These are phyloP conservation scores for Kalmanozyma brasiliensis DNA, from an alignment of 1,284 basidiomycete genomes.

Conservation along the genomic window DNA sequence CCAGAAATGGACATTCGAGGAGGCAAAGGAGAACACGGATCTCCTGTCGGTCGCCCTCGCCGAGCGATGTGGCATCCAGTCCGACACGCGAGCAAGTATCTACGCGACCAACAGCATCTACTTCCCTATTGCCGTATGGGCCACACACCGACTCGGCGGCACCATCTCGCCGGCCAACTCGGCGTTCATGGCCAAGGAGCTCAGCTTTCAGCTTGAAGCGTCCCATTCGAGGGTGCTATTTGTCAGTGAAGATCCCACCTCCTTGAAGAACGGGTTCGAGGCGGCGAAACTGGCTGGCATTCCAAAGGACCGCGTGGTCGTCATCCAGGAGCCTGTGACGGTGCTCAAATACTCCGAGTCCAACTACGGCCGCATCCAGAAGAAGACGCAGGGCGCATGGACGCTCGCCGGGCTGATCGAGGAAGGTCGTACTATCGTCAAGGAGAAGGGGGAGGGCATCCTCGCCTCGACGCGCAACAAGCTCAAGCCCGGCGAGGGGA, in stretches of 20 bases:
- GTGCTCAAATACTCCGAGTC: constrained; percentile 37
- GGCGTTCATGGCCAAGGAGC: constrained; percentile 76
- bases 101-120: constrained; percentile 70
- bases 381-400: constrained; percentile 52
- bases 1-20: constrained; percentile 50
- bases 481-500: constrained; percentile 75
- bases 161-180: constrained; percentile 80
- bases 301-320: constrained; percentile 68
- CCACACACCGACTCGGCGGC: constrained; percentile 77
- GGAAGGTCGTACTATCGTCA: constrained; percentile 70
- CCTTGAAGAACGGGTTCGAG: constrained; percentile 70
- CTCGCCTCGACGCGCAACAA: constrained; percentile 67
- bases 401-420: constrained; percentile 72
- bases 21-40: constrained; percentile 45
- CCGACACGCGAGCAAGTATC: constrained; percentile 44
- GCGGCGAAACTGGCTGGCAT: constrained; percentile 73
- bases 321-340: constrained; percentile 44
- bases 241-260: constrained; percentile 72
- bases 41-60: constrained; percentile 37
- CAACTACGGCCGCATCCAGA: constrained; percentile 47
- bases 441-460: constrained; percentile 69
- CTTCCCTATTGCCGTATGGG: constrained; percentile 80
- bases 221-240: constrained; percentile 75
- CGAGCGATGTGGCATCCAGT: constrained; percentile 22
- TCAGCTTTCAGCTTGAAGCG: constrained; percentile 70